Evolutionary conservation across 202 grass and related monocot species (phyloP).

Genomic region (Hordeum pubiflorum): DNA sequence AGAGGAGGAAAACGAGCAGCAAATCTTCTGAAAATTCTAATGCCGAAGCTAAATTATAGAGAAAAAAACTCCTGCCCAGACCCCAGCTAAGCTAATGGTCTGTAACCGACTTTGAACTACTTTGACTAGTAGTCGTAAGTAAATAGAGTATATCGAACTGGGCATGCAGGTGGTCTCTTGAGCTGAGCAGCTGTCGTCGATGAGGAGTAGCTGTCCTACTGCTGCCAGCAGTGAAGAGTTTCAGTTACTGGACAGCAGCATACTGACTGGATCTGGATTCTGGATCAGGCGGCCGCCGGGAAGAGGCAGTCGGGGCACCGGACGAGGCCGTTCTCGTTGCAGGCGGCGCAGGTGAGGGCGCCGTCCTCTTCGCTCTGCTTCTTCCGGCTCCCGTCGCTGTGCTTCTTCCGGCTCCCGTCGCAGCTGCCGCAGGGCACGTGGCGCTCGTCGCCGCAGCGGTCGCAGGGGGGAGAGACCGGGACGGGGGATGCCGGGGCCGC

Average conservation of each 20-base stretch:
- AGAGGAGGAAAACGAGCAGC: background rate
- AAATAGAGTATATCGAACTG: background rate
- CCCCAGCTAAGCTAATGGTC: background rate
- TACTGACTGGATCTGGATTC: slow-evolving; percentile 12
- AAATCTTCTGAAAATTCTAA: background rate
- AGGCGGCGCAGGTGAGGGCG: slow-evolving; percentile 16
- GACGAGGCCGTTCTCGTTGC: slow-evolving; percentile 16
- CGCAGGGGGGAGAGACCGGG: slow-evolving; percentile 23
- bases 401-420: slow-evolving; percentile 59
- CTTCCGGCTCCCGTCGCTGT: slow-evolving; percentile 57
- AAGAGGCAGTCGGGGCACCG: background rate
- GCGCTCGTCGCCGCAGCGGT: slow-evolving; percentile 40
- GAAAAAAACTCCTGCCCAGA: background rate
- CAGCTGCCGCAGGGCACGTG: slow-evolving; percentile 64
- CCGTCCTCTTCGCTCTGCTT: slow-evolving; percentile 31
- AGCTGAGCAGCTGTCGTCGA: background rate
- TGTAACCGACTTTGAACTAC: background rate
- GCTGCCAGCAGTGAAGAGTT: background rate
- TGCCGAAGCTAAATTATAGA: background rate
- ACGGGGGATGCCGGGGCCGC: background rate
- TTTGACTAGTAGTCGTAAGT: background rate
- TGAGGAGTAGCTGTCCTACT: background rate
- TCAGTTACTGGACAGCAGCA: background rate
- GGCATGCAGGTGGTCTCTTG: background rate
- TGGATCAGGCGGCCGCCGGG: background rate